Evolutionary conservation across 139 green algal species (phyloP), one percentile per base, ranked within the genome.

Genomic region (Chlamydomonas sp.): DNA sequence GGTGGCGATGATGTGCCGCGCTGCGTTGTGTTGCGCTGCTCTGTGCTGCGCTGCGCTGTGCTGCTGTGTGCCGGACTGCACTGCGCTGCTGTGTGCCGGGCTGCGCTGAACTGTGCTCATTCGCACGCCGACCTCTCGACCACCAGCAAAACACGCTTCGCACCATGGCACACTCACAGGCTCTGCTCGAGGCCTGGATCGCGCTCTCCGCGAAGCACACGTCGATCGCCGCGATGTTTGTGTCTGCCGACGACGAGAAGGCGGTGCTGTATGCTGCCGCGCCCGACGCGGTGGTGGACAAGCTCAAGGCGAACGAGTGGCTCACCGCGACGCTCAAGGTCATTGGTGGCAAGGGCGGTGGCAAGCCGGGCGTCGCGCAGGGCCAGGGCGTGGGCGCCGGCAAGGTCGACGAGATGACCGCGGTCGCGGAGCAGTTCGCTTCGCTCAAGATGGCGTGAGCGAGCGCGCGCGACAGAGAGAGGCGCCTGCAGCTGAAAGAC

Each of bases 261-360:
- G 71, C 48, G 20, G 24, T 77, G 3, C 80, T 77, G 22, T 89
- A 84, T 35, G 81, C 82, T 26, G 85, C 78, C 26, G 92, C 97
- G 50, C 88, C 93, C 5, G 67, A 90, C 24, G 80, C 76, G 0
- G 37, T 88, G 2, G 65, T 59, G 8, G 65, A 63, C 60, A 85
- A 83, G 74, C 70, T 98, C 38, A 81, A 86, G 33, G 89, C 89
- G 2, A 81, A 83, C n/a, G 84, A 89, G 38, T 97, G 90, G 87
- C 74, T 94, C 22, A 80, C 72, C n/a, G 58, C 78, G 24, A 73
- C 83, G 48, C 81, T 93, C 28, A 58, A 47, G 1, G 43, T 66
- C 2, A 47, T 97, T 48, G 90, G 85, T 3, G 94, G 94, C 65
- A 98, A 98, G 82, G 94, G 94, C 38, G 94, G 94, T 66, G 91